Evolutionary conservation across 1,284 basidiomycete genomes (phyloP), one percentile per base, ranked within the genome.

Genomic region (Nidula niveotomentosa): DNA sequence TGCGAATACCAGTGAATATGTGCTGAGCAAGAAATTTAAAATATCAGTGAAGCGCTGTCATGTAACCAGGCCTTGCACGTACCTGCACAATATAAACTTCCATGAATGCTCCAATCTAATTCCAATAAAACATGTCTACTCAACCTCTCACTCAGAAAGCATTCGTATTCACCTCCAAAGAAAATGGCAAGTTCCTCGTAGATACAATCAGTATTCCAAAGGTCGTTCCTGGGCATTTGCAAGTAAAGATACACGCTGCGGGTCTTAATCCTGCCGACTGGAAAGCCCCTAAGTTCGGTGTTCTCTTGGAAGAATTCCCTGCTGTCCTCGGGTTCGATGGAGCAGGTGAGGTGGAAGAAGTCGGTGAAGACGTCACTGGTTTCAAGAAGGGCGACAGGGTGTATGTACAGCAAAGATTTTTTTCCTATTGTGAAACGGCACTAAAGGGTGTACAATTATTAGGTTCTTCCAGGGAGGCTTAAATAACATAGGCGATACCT

Each of bases 321-420:
- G 46, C 43, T 3, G 49, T 61, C n/a, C 37, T 61, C 10, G 60
- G 60, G 0, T 44, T 12, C n/a, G 62, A 64, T 46, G 30, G 47
- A 18, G 58, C 60, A 43, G 60, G 61, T 5, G 61, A 60, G 8
- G 58, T 64, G n/a, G 61, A 54, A 34, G 50, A 57, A 47, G 44
- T 60, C 10, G 62, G 62, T 2, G 56, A 60, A 46, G 59, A 54
- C 10, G 60, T 62, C 2, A 44, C 36, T 1, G 52, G 49, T 15
- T 58, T 60, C 18, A n/a, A 39, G 13, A 50, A 49, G 15, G 61
- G 61, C 13, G 60, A 63, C 53, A 53, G 53, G 48, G 55, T 63
- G 61, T 63, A 39, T 18, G 60, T 50, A 2, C 4, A 41, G 12
- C 1, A 41, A 12, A 3, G 10, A 41, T 12, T 41, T 15, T 12